Conservation (phyloP, 192 early-diverging fungal species). For the Diversispora eburnea region DNA sequence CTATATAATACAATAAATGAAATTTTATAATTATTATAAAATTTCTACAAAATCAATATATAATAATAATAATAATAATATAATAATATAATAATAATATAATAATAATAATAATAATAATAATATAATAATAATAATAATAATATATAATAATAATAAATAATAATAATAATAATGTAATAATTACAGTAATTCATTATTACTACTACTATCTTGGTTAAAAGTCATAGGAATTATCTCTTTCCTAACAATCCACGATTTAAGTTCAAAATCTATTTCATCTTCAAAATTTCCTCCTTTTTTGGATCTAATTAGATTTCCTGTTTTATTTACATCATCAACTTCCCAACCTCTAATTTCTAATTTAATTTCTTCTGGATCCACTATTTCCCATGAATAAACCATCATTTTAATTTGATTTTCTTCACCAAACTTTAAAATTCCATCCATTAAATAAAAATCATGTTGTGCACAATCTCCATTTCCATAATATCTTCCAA, state of each 20-base stretch:
- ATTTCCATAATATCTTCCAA: constrained; percentile 69
- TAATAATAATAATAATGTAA: no score
- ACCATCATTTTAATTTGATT: constrained; percentile 49
- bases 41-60: no score
- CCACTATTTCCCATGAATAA: constrained; percentile 39
- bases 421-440: constrained; percentile 35
- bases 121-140: no score
- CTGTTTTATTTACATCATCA: constrained; percentile 23
- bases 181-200: no score
- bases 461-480: constrained; percentile 64
- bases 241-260: constrained; percentile 24
- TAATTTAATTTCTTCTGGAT: constrained; percentile 7
- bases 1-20: no score
- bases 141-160: no score
- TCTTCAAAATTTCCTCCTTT: not conserved
- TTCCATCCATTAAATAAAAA: constrained; percentile 62
- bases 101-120: no score
- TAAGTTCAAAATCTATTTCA: constrained; percentile 7
- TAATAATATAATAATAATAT: no score
- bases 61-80: no score
- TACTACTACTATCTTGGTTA: no score
- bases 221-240: not conserved
- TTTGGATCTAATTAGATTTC: constrained; percentile 13
- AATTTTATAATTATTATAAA: no score
- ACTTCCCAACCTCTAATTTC: constrained; percentile 29